Conservation (phyloP, 2,329 filamentous ascomycete genomes). For the Fusarium sp. region DNA sequence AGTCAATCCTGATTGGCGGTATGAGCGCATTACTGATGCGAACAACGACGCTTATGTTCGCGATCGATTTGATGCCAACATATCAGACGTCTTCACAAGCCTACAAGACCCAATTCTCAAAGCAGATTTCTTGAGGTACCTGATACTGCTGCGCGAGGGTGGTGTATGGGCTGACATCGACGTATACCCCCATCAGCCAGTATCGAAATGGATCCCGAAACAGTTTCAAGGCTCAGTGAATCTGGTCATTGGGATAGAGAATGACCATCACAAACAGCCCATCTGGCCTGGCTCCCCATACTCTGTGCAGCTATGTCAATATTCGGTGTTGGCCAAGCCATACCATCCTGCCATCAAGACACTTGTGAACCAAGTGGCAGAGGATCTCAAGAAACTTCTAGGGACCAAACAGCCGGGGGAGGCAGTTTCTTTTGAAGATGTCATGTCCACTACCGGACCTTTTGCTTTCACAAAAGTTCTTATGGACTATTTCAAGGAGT, state of each 20-base stretch:
- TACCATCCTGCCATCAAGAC: conserved; percentile 74
- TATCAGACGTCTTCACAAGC: conserved; percentile 59
- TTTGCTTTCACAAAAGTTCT: conserved; percentile 46
- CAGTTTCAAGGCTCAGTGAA: conserved; percentile 63
- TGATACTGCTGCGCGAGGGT: conserved; percentile 71
- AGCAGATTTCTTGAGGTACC: conserved; percentile 68
- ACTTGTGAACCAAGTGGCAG: conserved; percentile 71
- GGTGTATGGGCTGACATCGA: conserved; percentile 79
- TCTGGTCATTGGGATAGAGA: conserved; percentile 76
- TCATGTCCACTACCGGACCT: conserved; percentile 46
- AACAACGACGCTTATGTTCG: conserved; percentile 59
- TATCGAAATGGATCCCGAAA: conserved; percentile 71
- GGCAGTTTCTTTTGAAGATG: conserved; percentile 41
- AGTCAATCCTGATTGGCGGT: conserved; percentile 41
- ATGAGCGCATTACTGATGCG: conserved; percentile 43
- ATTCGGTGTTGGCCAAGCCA: conserved; percentile 78
- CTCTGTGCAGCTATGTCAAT: conserved; percentile 79
- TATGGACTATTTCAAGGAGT: conserved; percentile 44
- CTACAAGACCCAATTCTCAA: conserved; percentile 62
- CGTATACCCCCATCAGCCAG: conserved; percentile 70
- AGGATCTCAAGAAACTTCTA: conserved; percentile 36
- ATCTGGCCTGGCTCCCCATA: conserved; percentile 68
- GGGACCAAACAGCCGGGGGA: conserved; percentile 20
- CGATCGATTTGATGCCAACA: conserved; percentile 69
- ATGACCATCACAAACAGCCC: conserved; percentile 57